These are phyloP conservation scores for Arctium lappa DNA, from an alignment of 129 eudicot genomes.

Conservation along the genomic window DNA sequence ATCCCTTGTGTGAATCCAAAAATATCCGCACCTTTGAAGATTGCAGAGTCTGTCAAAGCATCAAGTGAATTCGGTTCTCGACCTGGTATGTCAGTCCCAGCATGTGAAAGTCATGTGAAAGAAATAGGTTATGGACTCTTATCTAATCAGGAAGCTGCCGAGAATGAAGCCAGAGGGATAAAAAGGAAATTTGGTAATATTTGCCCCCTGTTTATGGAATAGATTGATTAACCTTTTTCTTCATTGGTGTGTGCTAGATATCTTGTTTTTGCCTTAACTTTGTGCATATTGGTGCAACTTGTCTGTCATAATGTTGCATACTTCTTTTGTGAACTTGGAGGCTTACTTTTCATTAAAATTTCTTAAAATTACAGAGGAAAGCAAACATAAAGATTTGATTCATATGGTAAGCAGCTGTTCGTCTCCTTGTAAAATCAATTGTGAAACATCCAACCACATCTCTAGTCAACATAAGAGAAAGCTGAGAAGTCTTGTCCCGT, in stretches of 20 bases:
- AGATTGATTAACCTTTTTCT: neutral
- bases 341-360: neutral
- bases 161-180: slow-evolving; percentile 33
- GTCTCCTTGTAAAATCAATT: slow-evolving; percentile 39
- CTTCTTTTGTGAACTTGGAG: neutral
- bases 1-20: slow-evolving; percentile 39
- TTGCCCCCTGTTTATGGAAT: neutral
- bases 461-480: slow-evolving; percentile 79
- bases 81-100: neutral
- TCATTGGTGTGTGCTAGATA: no score
- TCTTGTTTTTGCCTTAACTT: no score
- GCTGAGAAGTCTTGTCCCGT: slow-evolving; percentile 60
- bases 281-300: neutral
- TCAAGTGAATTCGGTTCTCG: slow-evolving; percentile 33
- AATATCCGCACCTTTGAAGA: slow-evolving; percentile 20
- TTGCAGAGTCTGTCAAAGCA: slow-evolving; percentile 28
- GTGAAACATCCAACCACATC: slow-evolving; percentile 31
- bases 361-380: slow-evolving; percentile 39
- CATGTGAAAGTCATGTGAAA: slow-evolving; percentile 18
- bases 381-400: slow-evolving; percentile 51
- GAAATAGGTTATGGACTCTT: slow-evolving; percentile 21
- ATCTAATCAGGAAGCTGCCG: slow-evolving; percentile 28
- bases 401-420: slow-evolving; percentile 35
- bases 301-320: neutral
- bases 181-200: slow-evolving; percentile 55